phyloP scores from a whole-genome alignment of 2,329 filamentous ascomycete genomes.

The Davidsoniella virescens region DNA sequence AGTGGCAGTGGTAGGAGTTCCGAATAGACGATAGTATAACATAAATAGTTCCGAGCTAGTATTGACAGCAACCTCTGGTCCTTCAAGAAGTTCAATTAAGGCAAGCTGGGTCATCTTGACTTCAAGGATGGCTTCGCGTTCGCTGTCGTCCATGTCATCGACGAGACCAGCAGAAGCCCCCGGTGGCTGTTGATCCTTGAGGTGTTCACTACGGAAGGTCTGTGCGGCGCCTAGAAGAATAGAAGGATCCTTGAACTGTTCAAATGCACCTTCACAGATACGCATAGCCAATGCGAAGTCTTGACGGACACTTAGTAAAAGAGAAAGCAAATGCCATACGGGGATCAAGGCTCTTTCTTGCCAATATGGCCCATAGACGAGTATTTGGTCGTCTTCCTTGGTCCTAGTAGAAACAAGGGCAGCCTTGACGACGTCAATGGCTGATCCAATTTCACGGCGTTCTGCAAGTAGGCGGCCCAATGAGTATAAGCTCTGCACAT shows the following conservation, averaged over 20 bases:
- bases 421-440: conserved; percentile 67
- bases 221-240: conserved; percentile 50
- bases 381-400: conserved; percentile 26
- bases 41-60: conserved; percentile 70
- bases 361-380: conserved; percentile 35
- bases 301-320: conserved; percentile 72
- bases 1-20: conserved; percentile 17
- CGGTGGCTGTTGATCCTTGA: conserved; percentile 32
- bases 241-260: conserved; percentile 62
- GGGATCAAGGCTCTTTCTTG: conserved; percentile 54
- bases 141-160: conserved; percentile 65
- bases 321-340: conserved; percentile 77
- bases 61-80: conserved; percentile 73
- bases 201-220: conserved; percentile 47
- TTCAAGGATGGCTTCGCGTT: conserved; percentile 79
- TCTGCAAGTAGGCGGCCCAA: conserved; percentile 78
- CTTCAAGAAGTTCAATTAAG: conserved; percentile 68
- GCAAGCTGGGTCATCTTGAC: conserved; percentile 90
- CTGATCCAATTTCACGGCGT: conserved; percentile 60
- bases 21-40: conserved; percentile 69
- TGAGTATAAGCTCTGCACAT: conserved; percentile 64
- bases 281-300: conserved; percentile 67
- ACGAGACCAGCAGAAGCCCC: conserved; percentile 29
- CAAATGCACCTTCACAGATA: conserved; percentile 79
- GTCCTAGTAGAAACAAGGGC: conserved; percentile 49